Evolutionary conservation across 1,284 basidiomycete genomes (phyloP).

Genomic region (Irpex lacteus): DNA sequence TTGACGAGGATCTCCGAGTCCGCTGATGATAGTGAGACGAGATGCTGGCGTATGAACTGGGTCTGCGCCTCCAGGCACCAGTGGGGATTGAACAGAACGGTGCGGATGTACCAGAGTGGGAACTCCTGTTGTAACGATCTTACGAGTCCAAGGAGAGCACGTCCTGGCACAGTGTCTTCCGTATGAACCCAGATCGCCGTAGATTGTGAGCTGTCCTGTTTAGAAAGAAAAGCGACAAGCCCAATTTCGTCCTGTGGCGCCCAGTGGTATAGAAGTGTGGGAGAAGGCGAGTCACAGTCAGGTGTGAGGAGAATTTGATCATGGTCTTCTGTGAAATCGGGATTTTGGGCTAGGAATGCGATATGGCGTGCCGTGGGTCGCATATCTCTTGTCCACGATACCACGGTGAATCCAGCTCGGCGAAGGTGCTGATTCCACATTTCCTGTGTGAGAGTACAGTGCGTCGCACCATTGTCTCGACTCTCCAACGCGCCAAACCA

Average conservation of each 20-base stretch:
- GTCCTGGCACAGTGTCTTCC: slow-evolving; percentile 2
- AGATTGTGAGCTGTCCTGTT: slow-evolving; percentile 4
- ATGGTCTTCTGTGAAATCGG: neutral
- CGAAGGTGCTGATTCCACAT: slow-evolving; percentile 11
- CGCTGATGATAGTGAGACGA: slow-evolving; percentile 10
- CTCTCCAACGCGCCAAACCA: slow-evolving; percentile 16
- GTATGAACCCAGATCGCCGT: slow-evolving; percentile 15
- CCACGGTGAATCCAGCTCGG: slow-evolving; percentile 3
- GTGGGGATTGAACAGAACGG: slow-evolving; percentile 14
- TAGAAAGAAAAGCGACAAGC: slow-evolving; percentile 12
- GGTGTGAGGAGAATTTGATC: neutral
- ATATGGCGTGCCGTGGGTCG: slow-evolving; percentile 2
- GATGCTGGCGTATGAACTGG: slow-evolving; percentile 3
- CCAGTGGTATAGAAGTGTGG: slow-evolving; percentile 9
- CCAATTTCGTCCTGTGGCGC: slow-evolving; percentile 12
- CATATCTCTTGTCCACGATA: neutral
- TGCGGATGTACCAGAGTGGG: slow-evolving; percentile 14
- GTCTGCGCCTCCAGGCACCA: slow-evolving; percentile 8
- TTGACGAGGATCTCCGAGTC: slow-evolving; percentile 17
- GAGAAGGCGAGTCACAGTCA: neutral
- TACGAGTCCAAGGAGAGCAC: slow-evolving; percentile 13
- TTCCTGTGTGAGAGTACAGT: slow-evolving; percentile 15
- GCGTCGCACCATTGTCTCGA: slow-evolving; percentile 4
- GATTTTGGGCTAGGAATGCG: slow-evolving; percentile 6
- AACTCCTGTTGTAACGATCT: slow-evolving; percentile 20